Base-by-base conservation (phyloP, 192 early-diverging fungal genomes). In the Backusella tuberculispora region DNA sequence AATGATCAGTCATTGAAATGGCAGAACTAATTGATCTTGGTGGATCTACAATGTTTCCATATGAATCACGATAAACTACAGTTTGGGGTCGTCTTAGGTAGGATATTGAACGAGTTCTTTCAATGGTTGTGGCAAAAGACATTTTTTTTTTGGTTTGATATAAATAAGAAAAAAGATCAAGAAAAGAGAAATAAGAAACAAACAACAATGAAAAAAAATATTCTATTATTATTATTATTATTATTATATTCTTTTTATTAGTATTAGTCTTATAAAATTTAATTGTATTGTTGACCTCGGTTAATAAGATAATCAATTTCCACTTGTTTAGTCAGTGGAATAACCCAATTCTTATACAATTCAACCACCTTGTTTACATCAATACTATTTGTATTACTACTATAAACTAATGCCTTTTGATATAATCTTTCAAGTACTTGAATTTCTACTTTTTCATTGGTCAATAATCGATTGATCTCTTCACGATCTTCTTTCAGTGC, bases 281-380 rank as follows among this genome's bases (percentile, higher is more conserved):
- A 10, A 56, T 3, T 56, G 24, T 56, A 56, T n/a, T 56, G 50
- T 56, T 56, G 53, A 29, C 81, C 81, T 63, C 95, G 83, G 64
- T 88, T 81, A 56, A 98, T 69, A 66, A 99, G 83, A 74, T 99
- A 99, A 60, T 96, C 93, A 21, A 99, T 90, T 83, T 99, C 96
- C 42, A 99, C 98, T 44, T 92, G 87, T 81, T 98, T 98, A 15
- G 98, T 99, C 77, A 99, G 77, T 42, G 98, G 98, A 69, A 99
- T 99, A 12, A 98, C 94, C 77, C 90, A 96, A 72, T 92, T 85
- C 76, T 96, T 92, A 87, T 99, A 99, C 56, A 99, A 81, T 29
- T 94, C 89, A 5, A 94, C 93, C 3, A 99, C 93, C 14, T 95
- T 84, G 53, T 96, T 90, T 1, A 92, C 88, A 66, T 90, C 88